Base-by-base conservation (phyloP, 192 early-diverging fungal genomes). In the Gorgonomyces haynaldii region DNA sequence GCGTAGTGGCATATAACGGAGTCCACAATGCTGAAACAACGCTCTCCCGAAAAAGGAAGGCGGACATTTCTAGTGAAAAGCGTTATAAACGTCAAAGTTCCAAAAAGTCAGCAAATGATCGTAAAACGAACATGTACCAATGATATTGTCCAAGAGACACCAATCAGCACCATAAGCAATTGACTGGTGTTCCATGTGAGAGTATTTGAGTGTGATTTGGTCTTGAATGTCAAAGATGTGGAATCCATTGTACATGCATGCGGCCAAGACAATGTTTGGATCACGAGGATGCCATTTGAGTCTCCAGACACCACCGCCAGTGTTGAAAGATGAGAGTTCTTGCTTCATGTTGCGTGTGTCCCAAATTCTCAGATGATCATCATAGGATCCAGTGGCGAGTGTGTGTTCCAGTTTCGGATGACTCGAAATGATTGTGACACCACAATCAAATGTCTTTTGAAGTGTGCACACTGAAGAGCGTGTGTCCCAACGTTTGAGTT, bases 241-340 rank as follows among this genome's bases (percentile, higher is more conserved):
- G 45, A 88, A 86, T 15, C 94, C 94, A 41, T 78, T 79, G 60
- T 96, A 84, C 94, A 98, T 98, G 21, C 78, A 82, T 4, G 84
- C 91, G 7, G 86, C 81, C 12, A 93, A 52, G 24, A 98, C 56
- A 13, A 50, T 40, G 24, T 68, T 57, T 1, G 70, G 54, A 5
- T 71, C 60, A 0, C 16, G 7, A 0, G 94, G 94, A 53, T 96
- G 90, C 90, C 91, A 98, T 66, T 88, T 86, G 28, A 98, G 57
- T 19, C 91, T 65, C 94, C 94, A 98, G 7, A 93, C 86, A 7
- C 93, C 93, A 4, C 93, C 89, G 22, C 81, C 88, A 13, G 81
- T 78, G 23, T 71, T 72, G 32, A 73, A 56, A 16, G 84, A 82
- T 0, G 63, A 50, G 36, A 89, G 19, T 2, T 91, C 89, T 16